These are phyloP conservation scores for Aspergillus tubingensis DNA, from an alignment of 2,329 filamentous ascomycete genomes.

Conservation along the genomic window DNA sequence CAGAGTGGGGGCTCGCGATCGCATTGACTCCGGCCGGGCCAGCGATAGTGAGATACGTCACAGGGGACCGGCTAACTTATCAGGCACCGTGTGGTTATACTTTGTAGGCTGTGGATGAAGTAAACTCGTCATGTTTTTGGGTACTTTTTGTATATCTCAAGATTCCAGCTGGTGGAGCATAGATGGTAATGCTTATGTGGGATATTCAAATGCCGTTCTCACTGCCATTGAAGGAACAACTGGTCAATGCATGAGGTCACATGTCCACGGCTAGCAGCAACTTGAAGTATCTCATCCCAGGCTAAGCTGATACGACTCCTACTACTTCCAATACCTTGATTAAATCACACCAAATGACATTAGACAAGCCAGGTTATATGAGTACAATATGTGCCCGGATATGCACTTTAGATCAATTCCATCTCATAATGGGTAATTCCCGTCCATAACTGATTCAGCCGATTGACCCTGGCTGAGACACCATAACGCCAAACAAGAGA, in stretches of 20 bases:
- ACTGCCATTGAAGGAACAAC: too few relatives aligned
- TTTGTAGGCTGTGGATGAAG: too few relatives aligned
- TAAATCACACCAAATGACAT: not conserved
- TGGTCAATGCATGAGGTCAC: too few relatives aligned
- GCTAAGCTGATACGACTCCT: too few relatives aligned
- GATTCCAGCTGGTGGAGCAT: too few relatives aligned
- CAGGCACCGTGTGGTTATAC: not conserved
- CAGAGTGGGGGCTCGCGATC: conserved; percentile 28
- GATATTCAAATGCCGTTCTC: too few relatives aligned
- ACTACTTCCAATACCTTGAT: not conserved
- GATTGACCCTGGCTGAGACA: not conserved
- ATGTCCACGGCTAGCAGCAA: too few relatives aligned
- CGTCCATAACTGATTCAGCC: not conserved
- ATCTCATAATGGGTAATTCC: not conserved
- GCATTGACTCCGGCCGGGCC: conserved; percentile 1
- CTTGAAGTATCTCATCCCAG: too few relatives aligned
- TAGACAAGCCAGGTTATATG: not conserved
- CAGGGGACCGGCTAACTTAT: conserved; percentile 4
- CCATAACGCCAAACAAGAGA: conserved; percentile 5
- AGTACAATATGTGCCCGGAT: not conserved
- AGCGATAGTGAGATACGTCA: conserved; percentile 12
- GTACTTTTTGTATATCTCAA: too few relatives aligned
- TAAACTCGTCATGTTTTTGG: too few relatives aligned
- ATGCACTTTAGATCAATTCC: not conserved
- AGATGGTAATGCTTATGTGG: too few relatives aligned